Base-by-base conservation (phyloP, 106 monocot genomes). In the Apostasia ramifera region DNA sequence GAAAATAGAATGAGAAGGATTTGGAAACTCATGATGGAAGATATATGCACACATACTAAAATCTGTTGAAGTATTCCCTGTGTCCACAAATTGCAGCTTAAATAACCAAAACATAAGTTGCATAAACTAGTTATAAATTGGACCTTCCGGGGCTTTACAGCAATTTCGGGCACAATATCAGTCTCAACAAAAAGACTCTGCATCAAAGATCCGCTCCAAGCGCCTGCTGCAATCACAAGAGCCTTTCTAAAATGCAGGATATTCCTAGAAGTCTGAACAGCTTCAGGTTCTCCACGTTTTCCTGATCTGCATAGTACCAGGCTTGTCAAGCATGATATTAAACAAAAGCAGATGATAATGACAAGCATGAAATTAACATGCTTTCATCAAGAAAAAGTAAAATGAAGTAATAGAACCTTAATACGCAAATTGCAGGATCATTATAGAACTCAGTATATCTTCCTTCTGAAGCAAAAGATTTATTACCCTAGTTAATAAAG, bases 111-210 rank as follows among this genome's bases (percentile, higher is more conserved):
- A 26, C 26, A 26, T 39, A 59, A 59, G 59, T 26, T 8, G 2
- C 63, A 63, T 63, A 46, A 4, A 40, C 26, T 63, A 8, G 40
- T 45, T 46, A 44, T 1, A n/a, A 46, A 63, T 46, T 1, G 39
- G 4, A 94, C 94, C 94, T 94, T 94, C 76, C 94, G 73, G 75
- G 94, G 94, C 73, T 85, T 88, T 55, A 94, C 85, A 77, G 88
- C 91, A 49, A 94, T 59, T 68, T 74, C 52, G 42, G 75, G 79
- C 11, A 71, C 63, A 72, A 11, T 26, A 68, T 67, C 67, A n/a
- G 63, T 47, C 53, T 82, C 47, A 2, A 12, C 11, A 37, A 77
- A 13, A 52, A 95, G 70, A 61, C 47, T 82, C 57, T 51, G 62
- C 81, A 91, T 73, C 52, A 95, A 70, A 44, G 78, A 61, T n/a